Conservation (phyloP, 2,329 filamentous ascomycete genomes). For the Ceratocystis ficicola region DNA sequence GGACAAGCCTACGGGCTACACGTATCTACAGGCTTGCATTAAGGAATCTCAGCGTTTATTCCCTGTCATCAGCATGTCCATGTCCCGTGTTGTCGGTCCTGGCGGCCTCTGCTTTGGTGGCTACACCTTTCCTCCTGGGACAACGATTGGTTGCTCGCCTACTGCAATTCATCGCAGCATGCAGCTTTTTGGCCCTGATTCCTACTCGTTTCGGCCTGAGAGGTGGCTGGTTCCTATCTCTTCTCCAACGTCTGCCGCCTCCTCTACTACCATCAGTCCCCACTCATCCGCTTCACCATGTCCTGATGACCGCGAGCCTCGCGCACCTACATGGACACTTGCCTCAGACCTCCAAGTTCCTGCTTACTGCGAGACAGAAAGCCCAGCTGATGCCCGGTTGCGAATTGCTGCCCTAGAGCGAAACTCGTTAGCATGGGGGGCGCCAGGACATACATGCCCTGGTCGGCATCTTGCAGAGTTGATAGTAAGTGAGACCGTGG, state of each 20-base stretch:
- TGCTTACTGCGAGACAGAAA: slow-evolving; percentile 12
- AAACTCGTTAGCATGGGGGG: slow-evolving; percentile 41
- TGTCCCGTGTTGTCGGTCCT: slow-evolving; percentile 36
- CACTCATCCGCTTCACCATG: background rate
- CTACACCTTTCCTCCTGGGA: slow-evolving; percentile 33
- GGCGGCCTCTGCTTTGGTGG: slow-evolving; percentile 32
- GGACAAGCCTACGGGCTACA: slow-evolving; percentile 26
- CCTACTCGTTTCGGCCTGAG: slow-evolving; percentile 35
- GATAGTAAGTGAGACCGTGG: slow-evolving; percentile 36
- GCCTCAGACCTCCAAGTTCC: slow-evolving; percentile 10
- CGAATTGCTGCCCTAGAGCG: slow-evolving; percentile 33
- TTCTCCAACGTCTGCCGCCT: background rate
- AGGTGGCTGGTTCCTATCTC: slow-evolving; percentile 34
- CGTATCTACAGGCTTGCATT: slow-evolving; percentile 33
- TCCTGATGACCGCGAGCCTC: background rate
- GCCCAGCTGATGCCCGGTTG: slow-evolving; percentile 25
- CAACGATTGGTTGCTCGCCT: slow-evolving; percentile 41
- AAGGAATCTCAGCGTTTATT: slow-evolving; percentile 41
- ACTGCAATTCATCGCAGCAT: slow-evolving; percentile 39
- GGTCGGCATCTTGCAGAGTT: slow-evolving; percentile 41
- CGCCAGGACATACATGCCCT: slow-evolving; percentile 40
- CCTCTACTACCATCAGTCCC: background rate
- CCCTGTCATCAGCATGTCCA: slow-evolving; percentile 41
- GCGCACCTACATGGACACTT: slow-evolving; percentile 3
- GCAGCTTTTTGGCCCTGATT: slow-evolving; percentile 38